Conservation (phyloP, 768 basidiomycete species). For the Tulasnella sp. region DNA sequence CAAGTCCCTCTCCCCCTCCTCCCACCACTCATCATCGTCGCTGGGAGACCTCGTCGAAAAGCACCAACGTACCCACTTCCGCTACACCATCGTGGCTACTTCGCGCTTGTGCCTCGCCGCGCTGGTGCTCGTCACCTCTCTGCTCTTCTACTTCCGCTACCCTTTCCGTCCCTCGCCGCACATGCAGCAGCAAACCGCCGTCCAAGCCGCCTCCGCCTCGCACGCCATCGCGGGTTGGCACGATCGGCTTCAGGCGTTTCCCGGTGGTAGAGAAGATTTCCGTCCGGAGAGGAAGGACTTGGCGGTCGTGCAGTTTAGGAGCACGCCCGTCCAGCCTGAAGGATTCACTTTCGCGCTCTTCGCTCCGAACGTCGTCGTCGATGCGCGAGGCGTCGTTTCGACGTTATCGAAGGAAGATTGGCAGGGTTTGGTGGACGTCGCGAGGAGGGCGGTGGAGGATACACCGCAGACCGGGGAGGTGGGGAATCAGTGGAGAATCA, state of each 20-base stretch:
- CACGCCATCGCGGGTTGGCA: not conserved
- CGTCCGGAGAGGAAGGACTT: not conserved
- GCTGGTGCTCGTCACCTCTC: not conserved
- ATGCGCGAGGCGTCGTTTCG: not conserved
- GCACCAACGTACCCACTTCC: not conserved
- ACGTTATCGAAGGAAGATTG: not conserved
- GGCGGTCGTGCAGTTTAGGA: not conserved
- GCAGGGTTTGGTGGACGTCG: not conserved
- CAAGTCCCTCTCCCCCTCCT: not conserved
- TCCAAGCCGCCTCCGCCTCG: not conserved
- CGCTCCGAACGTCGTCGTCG: conserved; percentile 9
- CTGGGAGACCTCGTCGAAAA: not conserved
- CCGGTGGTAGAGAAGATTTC: not conserved
- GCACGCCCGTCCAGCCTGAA: not conserved
- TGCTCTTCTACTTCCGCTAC: not conserved
- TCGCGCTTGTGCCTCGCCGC: not conserved
- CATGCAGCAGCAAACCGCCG: not conserved
- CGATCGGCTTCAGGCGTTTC: not conserved
- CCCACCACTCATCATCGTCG: not conserved
- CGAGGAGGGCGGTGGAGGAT: not conserved
- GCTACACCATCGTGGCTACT: not conserved
- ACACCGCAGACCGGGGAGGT: not conserved
- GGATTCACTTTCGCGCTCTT: conserved; percentile 7
- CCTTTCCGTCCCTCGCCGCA: not conserved
- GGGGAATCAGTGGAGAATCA: conserved; percentile 10